Percentiles rank a stretch among this genome's conserved stretches.
These are phyloP conservation scores for Suhomyces taliae DNA, from an alignment of 1,139 yeast genomes.

Conservation along the genomic window DNA sequence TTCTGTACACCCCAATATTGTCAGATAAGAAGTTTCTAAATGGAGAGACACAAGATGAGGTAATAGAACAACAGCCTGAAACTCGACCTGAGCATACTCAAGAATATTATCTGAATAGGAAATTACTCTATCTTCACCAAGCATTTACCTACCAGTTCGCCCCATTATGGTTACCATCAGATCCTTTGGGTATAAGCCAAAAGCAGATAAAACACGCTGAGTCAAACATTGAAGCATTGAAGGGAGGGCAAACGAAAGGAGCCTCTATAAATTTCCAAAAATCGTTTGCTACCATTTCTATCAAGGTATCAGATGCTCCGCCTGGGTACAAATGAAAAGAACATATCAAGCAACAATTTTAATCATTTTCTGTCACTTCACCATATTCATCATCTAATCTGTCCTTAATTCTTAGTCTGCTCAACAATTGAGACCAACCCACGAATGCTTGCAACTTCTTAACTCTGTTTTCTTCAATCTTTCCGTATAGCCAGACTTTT, in stretches of 20 bases:
- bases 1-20: conserved; percentile 32
- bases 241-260: conserved; percentile 31
- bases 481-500: conserved; percentile 30
- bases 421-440: conserved; percentile 26
- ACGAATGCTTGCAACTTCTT: conserved; percentile 11
- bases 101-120: conserved; percentile 12
- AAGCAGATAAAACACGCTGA: conserved; percentile 10
- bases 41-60: background rate
- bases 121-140: conserved; percentile 16
- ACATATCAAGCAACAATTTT: too few species aligned
- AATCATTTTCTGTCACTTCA: background rate
- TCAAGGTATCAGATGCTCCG: conserved; percentile 34
- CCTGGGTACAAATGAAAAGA: conserved; percentile 32
- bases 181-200: conserved; percentile 18
- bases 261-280: conserved; percentile 23
- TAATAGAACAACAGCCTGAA: background rate
- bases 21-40: conserved; percentile 7
- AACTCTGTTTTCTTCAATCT: conserved; percentile 16
- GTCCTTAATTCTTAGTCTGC: conserved; percentile 21
- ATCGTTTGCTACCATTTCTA: conserved; percentile 15
- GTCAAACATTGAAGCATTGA: conserved; percentile 11
- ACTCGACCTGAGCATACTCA: conserved; percentile 1
- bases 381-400: conserved; percentile 21
- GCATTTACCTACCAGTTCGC: conserved; percentile 17
- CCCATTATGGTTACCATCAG: conserved; percentile 18